Evolutionary conservation across 1,284 basidiomycete species (phyloP).

Genomic region (Trametes pubescens): DNA sequence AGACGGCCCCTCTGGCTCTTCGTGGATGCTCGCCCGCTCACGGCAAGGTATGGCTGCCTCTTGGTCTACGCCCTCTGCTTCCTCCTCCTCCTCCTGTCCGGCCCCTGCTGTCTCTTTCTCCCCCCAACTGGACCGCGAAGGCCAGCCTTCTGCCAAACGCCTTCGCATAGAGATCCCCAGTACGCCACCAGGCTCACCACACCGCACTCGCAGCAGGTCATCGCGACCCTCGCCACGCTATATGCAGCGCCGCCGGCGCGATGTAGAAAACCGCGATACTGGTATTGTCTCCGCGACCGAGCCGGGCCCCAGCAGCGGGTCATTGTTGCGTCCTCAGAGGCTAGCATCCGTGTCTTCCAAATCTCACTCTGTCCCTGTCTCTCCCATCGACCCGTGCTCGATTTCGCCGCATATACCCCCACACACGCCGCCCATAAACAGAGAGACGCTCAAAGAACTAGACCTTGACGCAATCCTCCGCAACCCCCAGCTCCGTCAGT

Average conservation of each 20-base stretch:
- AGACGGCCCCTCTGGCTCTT: conserved; percentile 36
- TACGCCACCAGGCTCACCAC: conserved; percentile 35
- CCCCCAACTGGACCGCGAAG: conserved; percentile 35
- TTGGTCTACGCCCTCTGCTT: conserved; percentile 32
- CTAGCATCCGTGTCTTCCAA: conserved; percentile 37
- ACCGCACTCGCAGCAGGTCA: conserved; percentile 37
- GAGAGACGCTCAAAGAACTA: conserved; percentile 84
- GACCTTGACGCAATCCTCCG: conserved; percentile 88
- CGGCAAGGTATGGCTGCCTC: conserved; percentile 31
- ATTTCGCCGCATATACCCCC: conserved; percentile 70
- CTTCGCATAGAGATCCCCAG: conserved; percentile 45
- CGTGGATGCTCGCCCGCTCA: conserved; percentile 38
- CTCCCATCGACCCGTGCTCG: conserved; percentile 56
- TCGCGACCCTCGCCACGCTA: conserved; percentile 32
- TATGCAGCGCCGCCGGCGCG: conserved; percentile 42
- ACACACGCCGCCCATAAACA: conserved; percentile 81
- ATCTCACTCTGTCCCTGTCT: conserved; percentile 40
- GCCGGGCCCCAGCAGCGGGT: conserved; percentile 52
- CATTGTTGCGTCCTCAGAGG: conserved; percentile 42
- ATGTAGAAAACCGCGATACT: conserved; percentile 60
- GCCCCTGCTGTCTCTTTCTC: conserved; percentile 33
- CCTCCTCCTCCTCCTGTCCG: conserved; percentile 43
- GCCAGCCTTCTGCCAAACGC: conserved; percentile 47
- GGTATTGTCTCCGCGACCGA: conserved; percentile 56
- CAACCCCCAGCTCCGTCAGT: conserved; percentile 89